Percentiles rank a stretch among this genome's conserved stretches.
These are phyloP conservation scores for Solanum tacnaense DNA, from an alignment of 257 asterid genomes.

Conservation along the genomic window DNA sequence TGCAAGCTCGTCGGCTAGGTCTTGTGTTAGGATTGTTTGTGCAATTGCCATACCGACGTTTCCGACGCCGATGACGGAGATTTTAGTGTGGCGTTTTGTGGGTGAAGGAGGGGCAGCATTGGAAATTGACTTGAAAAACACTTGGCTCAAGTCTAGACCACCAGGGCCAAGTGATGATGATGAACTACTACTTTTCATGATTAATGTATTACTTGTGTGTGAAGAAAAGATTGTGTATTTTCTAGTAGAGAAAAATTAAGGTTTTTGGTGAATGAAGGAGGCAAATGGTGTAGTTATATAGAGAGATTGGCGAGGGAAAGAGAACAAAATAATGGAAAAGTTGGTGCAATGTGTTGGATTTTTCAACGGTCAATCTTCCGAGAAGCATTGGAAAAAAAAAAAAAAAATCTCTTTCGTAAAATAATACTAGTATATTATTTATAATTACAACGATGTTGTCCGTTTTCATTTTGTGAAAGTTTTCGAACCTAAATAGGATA, in stretches of 20 bases:
- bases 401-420: no score
- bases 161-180: conserved; percentile 61
- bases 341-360: background rate
- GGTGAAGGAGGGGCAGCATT: conserved; percentile 32
- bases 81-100: conserved; percentile 51
- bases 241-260: background rate
- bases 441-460: no score
- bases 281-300: background rate
- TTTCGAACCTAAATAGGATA: no score
- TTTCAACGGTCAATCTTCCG: conserved; percentile 9
- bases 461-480: no score
- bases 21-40: conserved; percentile 83
- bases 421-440: no score
- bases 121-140: conserved; percentile 52
- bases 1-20: conserved; percentile 69
- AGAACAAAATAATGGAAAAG: background rate
- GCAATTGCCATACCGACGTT: conserved; percentile 97
- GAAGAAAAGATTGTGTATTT: background rate
- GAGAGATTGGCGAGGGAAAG: background rate
- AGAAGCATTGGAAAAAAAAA: background rate
- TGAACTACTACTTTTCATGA: conserved; percentile 48
- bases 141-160: conserved; percentile 52
- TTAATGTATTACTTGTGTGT: background rate
- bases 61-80: conserved; percentile 81
- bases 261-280: background rate